A percentile compares a stretch with the other conserved stretches of the same genome.
Conservation (phyloP, 371 early-diverging fungal genomes). For the Parasitella parasitica region DNA sequence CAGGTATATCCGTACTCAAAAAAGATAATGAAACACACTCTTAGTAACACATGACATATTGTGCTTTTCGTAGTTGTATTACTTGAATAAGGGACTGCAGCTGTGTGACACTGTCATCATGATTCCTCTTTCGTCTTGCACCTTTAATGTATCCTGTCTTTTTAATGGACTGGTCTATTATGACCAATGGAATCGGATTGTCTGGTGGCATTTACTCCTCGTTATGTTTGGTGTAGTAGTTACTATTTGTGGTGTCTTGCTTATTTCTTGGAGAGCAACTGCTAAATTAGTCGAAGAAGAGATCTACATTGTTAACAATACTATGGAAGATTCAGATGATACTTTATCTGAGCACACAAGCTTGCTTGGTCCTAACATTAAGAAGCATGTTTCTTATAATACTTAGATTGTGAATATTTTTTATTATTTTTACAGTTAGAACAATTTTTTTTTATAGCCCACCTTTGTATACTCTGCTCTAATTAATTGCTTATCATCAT, state of each 20-base stretch:
- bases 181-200: conserved; percentile 69
- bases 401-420: background rate
- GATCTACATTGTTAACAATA: background rate
- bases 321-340: background rate
- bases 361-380: background rate
- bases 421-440: background rate
- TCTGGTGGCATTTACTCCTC: conserved; percentile 62
- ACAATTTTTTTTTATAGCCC: background rate
- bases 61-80: conserved; percentile 61
- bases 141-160: conserved; percentile 75
- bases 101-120: conserved; percentile 78
- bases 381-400: background rate
- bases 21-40: background rate
- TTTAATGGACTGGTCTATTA: conserved; percentile 82
- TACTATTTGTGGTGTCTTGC: conserved; percentile 62
- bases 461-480: background rate
- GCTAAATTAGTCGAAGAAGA: conserved; percentile 10
- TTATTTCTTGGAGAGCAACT: conserved; percentile 52
- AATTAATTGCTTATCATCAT: background rate
- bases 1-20: conserved; percentile 62
- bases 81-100: conserved; percentile 74
- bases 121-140: conserved; percentile 77
- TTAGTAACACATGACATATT: conserved; percentile 5
- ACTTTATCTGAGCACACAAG: background rate
- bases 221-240: conserved; percentile 67